phyloP scores from a whole-genome alignment of 208 protist species.

The Wallacemonas sp. region DNA sequence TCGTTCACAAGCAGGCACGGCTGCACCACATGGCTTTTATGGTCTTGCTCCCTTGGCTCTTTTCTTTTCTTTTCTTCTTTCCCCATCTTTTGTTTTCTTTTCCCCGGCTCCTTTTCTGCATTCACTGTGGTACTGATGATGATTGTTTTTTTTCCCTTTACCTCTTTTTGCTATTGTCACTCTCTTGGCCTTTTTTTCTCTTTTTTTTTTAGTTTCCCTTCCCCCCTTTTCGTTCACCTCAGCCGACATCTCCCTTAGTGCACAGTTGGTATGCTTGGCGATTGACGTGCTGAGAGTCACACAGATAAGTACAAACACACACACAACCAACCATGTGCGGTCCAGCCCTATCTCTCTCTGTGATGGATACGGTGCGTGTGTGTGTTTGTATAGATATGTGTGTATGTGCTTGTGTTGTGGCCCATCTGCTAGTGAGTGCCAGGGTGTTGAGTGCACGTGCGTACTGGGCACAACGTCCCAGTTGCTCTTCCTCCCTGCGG shows the following conservation, averaged over 20 bases:
- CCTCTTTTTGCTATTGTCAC: background rate
- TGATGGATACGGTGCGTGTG: background rate
- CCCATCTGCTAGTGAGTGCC: background rate
- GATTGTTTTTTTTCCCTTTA: slow-evolving; percentile 8
- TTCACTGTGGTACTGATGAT: background rate
- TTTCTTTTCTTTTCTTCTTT: slow-evolving; percentile 5
- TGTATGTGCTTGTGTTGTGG: background rate
- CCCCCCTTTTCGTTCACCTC: too few species aligned
- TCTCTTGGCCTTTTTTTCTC: background rate
- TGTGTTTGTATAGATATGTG: background rate
- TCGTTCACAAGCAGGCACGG: too few species aligned
- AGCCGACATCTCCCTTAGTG: background rate
- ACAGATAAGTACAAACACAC: background rate
- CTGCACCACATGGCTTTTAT: slow-evolving; percentile 16
- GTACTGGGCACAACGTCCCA: background rate
- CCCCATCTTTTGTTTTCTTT: slow-evolving; percentile 6
- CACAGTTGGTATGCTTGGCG: too few species aligned
- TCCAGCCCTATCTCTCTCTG: background rate
- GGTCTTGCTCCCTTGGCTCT: background rate
- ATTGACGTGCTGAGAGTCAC: too few species aligned
- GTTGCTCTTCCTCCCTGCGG: background rate
- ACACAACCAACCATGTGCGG: background rate
- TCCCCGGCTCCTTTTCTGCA: background rate
- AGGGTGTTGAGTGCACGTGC: too few species aligned
- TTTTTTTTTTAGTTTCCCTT: too few species aligned